Conservation (phyloP, 176 grass and related monocot genomes). For the Ampelocalamus luodianensis region DNA sequence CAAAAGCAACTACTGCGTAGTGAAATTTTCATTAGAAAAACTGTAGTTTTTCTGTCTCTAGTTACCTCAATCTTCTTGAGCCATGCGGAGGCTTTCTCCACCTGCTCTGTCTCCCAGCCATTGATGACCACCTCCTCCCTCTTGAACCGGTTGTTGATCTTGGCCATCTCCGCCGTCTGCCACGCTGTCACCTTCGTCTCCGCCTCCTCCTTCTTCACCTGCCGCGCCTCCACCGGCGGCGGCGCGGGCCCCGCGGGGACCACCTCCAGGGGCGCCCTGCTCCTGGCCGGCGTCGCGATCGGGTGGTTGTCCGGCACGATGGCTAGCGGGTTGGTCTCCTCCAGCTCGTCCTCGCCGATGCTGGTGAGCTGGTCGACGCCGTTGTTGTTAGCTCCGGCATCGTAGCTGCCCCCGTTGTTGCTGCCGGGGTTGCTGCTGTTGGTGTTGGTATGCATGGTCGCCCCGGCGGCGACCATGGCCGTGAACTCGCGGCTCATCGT, state of each 20-base stretch:
- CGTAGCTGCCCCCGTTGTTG: neutral
- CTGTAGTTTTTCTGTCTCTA: neutral
- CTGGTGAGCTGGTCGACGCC: constrained; percentile 45
- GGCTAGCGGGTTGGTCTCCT: constrained; percentile 91
- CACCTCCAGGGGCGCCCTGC: constrained; percentile 41
- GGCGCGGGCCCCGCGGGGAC: constrained; percentile 31
- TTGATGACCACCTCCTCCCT: constrained; percentile 89
- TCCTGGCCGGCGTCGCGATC: constrained; percentile 59
- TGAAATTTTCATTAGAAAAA: neutral
- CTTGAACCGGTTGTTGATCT: constrained; percentile 96
- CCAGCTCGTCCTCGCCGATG: constrained; percentile 84
- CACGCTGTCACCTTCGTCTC: constrained; percentile 93
- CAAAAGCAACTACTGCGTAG: neutral
- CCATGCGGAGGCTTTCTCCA: constrained; percentile 69
- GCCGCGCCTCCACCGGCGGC: constrained; percentile 54
- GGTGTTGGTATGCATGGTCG: constrained; percentile 50
- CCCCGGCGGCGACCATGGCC: constrained; percentile 75
- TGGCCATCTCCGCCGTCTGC: constrained; percentile 86
- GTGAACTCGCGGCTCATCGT: constrained; percentile 83
- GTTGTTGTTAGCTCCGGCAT: neutral
- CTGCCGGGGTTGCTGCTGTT: neutral
- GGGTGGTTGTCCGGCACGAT: constrained; percentile 84
- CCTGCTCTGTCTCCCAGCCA: constrained; percentile 80
- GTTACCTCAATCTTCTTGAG: constrained; percentile 95
- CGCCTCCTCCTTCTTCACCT: constrained; percentile 94